Base-by-base conservation (phyloP, 2,329 filamentous ascomycete species). In the Lecanicillium sp. region DNA sequence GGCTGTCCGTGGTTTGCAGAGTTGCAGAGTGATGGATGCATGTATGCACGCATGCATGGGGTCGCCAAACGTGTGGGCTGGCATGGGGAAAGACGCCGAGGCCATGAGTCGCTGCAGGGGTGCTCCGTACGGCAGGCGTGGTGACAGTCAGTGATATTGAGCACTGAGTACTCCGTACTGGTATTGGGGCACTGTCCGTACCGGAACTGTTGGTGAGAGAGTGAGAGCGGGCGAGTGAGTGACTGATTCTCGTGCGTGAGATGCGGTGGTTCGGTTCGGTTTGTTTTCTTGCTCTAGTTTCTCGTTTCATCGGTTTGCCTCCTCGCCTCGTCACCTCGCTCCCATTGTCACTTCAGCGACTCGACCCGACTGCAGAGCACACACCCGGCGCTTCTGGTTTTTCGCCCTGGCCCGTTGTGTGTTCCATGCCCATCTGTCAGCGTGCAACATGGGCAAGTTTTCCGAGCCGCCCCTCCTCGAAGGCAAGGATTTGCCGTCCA, bases 51-150 rank as follows among this genome's bases (percentile, higher is more conserved):
- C 7, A 37, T 45, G 17, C 43, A 27, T 45, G 33, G 12, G 19
- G 43, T 45, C 43, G 33, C 43, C 56, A 60, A 61, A 64, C 58
- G 58, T 60, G 62, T 58, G 60, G 61, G 62, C 59, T 63, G 19
- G 60, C 61, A 51, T 49, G 44, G 48, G 52, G 52, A 52, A 50
- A 50, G 48, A 44, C 44, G 39, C 37, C 46, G 36, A 46, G 43
- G 41, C 42, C 27, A 33, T 50, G 48, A 50, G 48, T 50, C 48
- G 48, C 29, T 32, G 48, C 48, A 30, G 35, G 48, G 36, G 24
- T 49, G 37, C 27, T 27, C 23, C 9, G 27, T 32, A 19, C 7
- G 36, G 29, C 35, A 32, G 9, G 10, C n/a, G n/a, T n/a, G n/a
- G n/a, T n/a, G n/a, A n/a, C n/a, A n/a, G n/a, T n/a, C n/a, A n/a